Evolutionary conservation across 2,329 filamentous ascomycete genomes (phyloP), one percentile per base, ranked within the genome.

Genomic region (Beauveria australis): DNA sequence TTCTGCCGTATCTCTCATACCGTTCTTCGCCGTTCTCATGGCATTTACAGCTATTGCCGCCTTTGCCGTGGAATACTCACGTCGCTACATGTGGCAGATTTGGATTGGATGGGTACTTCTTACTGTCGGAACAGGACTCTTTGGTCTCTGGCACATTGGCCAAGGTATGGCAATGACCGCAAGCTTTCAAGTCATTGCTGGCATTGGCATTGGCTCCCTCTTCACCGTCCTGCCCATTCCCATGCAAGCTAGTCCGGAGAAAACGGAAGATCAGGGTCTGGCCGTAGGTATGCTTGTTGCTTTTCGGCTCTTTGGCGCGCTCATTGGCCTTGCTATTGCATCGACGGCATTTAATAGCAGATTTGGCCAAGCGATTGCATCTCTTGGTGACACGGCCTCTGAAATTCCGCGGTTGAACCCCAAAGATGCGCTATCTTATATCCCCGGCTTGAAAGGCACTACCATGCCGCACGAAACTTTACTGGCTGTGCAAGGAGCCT

Each of bases 1-100:
- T 18, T 65, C 72, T 2, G 71, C 68, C 12, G 63, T 73, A 0
- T 65, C 65, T 4, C 33, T 72, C 7, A 52, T 71, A n/a, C 72
- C 69, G 14, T 57, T 64, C 24, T 54, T 56, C 37, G 61, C 59
- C 12, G 63, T 65, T 14, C 33, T 67, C 7, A 62, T 61, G 44
- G 66, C 64, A 2, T 64, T 66, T 6, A 47, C 53, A 9, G 53
- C 40, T n/a, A 56, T 56, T 18, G 53, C 41, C 24, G 53, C 43
- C 22, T 30, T 55, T 19, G 53, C 40, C 24, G 53, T 56, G 9
- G 41, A 56, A 46, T 56, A 22, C 16, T 30, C 41, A 8, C 41
- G 53, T 19, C 53, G 53, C 6, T 56, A 56, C 28, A 18, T 47
- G n/a, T 56, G 41, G 53, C 14, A n/a, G n/a, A 22, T 56, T 22